Percentiles rank a stretch among this genome's conserved stretches.
Conservation (phyloP, 768 basidiomycete species). For the Tylopilus cervinicoccineus region DNA sequence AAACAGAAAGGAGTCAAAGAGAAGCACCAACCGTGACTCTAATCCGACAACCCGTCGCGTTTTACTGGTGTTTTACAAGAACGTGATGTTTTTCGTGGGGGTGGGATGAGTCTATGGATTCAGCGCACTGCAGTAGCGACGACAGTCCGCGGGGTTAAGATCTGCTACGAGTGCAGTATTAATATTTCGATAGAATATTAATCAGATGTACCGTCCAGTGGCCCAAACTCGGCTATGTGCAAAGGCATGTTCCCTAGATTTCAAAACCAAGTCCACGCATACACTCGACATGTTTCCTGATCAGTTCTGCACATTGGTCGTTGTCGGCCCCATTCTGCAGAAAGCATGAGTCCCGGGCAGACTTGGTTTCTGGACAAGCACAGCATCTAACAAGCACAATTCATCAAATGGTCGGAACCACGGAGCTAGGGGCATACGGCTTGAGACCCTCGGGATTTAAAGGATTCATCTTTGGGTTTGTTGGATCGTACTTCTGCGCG, state of each 20-base stretch:
- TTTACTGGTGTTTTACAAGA: neutral
- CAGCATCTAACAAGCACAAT: conserved; percentile 64
- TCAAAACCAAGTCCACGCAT: conserved; percentile 93
- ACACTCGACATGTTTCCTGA: conserved; percentile 81
- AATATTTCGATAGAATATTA: neutral
- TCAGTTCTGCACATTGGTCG: conserved; percentile 76
- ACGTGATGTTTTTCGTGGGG: conserved; percentile 3
- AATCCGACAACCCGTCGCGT: too few species aligned
- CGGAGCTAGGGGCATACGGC: conserved; percentile 55
- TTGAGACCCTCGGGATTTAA: conserved; percentile 94
- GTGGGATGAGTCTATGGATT: conserved; percentile 6
- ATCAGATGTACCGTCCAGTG: neutral
- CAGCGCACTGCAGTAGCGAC: neutral
- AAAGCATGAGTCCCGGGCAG: conserved; percentile 92
- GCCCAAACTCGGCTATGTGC: neutral
- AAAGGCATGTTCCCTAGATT: conserved; percentile 36
- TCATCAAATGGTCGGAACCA: neutral
- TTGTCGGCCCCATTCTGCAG: conserved; percentile 62
- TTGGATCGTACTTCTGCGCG: conserved; percentile 58
- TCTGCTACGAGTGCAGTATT: neutral
- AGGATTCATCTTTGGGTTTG: conserved; percentile 78
- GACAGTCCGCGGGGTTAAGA: neutral
- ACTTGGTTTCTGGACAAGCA: conserved; percentile 92
- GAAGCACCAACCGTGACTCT: neutral
- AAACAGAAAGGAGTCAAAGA: neutral